Base-by-base conservation (phyloP, 2,329 filamentous ascomycete genomes). In the Diaporthe citrichinensis region DNA sequence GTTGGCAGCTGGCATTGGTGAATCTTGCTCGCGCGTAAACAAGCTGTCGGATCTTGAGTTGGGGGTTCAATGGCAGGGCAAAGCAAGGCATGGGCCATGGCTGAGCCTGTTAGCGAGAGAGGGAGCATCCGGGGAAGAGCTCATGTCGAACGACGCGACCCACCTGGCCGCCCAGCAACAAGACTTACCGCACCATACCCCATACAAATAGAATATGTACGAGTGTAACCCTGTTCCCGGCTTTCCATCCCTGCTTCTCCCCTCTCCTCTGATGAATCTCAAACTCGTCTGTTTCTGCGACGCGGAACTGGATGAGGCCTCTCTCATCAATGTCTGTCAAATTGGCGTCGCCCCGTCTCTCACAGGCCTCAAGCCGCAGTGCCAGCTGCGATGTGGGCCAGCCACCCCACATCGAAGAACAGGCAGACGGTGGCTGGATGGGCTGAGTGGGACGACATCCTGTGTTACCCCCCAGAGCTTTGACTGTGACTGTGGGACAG, bases 171-270 rank as follows among this genome's bases (percentile, higher is more conserved):
- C 62, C 44, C 44, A 67, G 62, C 62, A 51, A 49, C 62, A 51
- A 51, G 31, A 25, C 28, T 31, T 68, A 25, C 62, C 46, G 23
- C 62, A 68, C 62, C 65, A 68, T 36, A 25, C 41, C 61, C 61
- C 61, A 51, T 39, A 12, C 36, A 39, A 36, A 31, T 17, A 28
- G 46, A 25, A 39, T 39, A 41, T 46, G 28, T n/a, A 68, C 46
- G 46, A 68, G 65, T 53, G 65, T 53, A 68, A 68, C 65, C 65
- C 34, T 68, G 65, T 68, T 68, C 65, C 65, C 65, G 46, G 65
- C 65, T 68, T 53, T 4, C n/a, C 46, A 68, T 53, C 65, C 65
- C 65, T 68, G 65, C 46, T 39, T 25, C n/a, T 36, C 41, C 44
- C 7, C 62, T 51, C 44, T 51, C 44, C 46, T 49, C 61, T 68